These are phyloP conservation scores for Picochlorum sp. DNA, from an alignment of 139 green algal species.

Conservation along the genomic window DNA sequence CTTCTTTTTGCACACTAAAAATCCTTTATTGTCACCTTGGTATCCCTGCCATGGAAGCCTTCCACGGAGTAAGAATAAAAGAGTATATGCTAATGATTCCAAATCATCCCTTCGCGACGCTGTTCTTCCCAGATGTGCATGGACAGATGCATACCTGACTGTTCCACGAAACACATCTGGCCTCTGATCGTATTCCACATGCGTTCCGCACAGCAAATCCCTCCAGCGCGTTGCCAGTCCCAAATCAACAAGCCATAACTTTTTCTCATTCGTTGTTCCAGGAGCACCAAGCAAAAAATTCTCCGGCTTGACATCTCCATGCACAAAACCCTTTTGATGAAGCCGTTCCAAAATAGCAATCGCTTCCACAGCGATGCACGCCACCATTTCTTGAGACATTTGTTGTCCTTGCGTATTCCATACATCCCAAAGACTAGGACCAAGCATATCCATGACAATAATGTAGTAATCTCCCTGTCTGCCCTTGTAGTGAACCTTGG, in stretches of 20 bases:
- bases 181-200: constrained; percentile 99
- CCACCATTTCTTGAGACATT: constrained; percentile 98
- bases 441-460: constrained; percentile 99
- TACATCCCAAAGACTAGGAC: constrained; percentile 94
- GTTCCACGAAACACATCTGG: constrained; percentile 97
- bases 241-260: constrained; percentile 94
- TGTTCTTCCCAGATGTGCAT: constrained; percentile 94
- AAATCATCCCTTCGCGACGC: constrained; percentile 90
- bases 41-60: constrained; percentile 91
- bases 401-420: constrained; percentile 91
- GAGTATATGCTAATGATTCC: constrained; percentile 96
- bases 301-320: constrained; percentile 98
- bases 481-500: constrained; percentile 96
- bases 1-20: constrained; percentile 99
- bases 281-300: constrained; percentile 95
- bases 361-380: constrained; percentile 95
- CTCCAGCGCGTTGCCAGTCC: constrained; percentile 62
- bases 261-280: constrained; percentile 78
- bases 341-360: constrained; percentile 96
- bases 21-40: constrained; percentile 84
- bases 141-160: constrained; percentile 94
- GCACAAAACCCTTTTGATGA: constrained; percentile 93
- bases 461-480: constrained; percentile 96
- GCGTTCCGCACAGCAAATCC: constrained; percentile 70
- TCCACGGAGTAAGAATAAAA: constrained; percentile 94